Conservation (phyloP, 169 alveolate species). For the Perkinsus olseni region DNA sequence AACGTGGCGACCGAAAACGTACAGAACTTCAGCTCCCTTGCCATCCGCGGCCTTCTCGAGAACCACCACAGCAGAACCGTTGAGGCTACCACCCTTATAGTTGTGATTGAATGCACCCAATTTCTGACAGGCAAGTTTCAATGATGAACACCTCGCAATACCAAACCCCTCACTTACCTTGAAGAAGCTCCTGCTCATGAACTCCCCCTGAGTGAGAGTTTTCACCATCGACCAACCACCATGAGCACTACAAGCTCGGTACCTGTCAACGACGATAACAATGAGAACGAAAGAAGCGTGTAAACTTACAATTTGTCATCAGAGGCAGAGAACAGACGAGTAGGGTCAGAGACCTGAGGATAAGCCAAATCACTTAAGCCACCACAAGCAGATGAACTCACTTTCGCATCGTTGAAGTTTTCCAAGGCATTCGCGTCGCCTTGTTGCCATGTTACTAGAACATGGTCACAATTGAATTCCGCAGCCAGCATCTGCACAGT, state of each 20-base stretch:
- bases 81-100: not conserved
- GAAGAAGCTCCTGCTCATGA: not conserved
- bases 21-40: not conserved
- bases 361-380: not conserved
- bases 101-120: not conserved
- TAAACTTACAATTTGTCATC: not conserved
- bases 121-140: not conserved
- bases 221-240: not conserved
- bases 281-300: not conserved
- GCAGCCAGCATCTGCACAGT: not conserved
- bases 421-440: not conserved
- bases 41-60: not conserved
- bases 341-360: not conserved
- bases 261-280: not conserved
- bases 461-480: not conserved
- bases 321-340: not conserved
- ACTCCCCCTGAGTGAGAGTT: not conserved
- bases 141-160: too few species aligned
- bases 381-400: not conserved
- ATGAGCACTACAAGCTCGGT: not conserved
- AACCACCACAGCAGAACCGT: not conserved
- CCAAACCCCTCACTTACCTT: too few species aligned
- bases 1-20: not conserved
- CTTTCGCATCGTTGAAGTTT: not conserved
- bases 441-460: not conserved